Percentiles rank a stretch among this genome's conserved stretches.
Evolutionary conservation across 1,139 yeast species (phyloP).

Genomic region (Pneumocystis oryctolagi): DNA sequence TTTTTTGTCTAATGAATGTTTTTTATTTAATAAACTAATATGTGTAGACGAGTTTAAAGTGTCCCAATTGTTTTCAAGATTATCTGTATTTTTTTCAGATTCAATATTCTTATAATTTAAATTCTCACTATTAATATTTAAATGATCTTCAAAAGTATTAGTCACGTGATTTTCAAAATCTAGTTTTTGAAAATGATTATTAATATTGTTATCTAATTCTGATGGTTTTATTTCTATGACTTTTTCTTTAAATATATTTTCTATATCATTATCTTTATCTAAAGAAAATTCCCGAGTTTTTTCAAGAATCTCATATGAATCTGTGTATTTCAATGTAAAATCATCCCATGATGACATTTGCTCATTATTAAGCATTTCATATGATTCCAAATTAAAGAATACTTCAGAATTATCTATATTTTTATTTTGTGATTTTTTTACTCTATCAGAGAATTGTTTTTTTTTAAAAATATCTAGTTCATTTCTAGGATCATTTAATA

Average conservation of each 20-base stretch:
- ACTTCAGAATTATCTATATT: not conserved
- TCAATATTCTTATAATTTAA: slow-evolving; percentile 12
- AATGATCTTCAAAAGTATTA: not conserved
- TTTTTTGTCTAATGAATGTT: not conserved
- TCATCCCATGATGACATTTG: not conserved
- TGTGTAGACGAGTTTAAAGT: slow-evolving; percentile 1
- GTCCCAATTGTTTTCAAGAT: slow-evolving; percentile 7
- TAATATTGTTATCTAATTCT: not conserved
- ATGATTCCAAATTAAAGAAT: not conserved
- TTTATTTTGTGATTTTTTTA: not conserved
- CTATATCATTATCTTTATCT: not conserved
- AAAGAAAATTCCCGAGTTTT: not conserved
- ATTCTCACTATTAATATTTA: not conserved
- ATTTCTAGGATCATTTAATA: slow-evolving; percentile 73
- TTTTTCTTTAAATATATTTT: not conserved
- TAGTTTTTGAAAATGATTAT: not conserved
- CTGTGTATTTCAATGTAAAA: not conserved
- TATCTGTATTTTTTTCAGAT: slow-evolving; percentile 1
- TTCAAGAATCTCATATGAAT: not conserved
- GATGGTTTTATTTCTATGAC: not conserved
- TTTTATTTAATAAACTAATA: slow-evolving; percentile 6
- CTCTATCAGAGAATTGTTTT: slow-evolving; percentile 47
- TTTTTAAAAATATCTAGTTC: slow-evolving; percentile 63
- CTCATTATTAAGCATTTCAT: not conserved
- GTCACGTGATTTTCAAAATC: not conserved